Evolutionary conservation across 83 land plant genomes (phyloP).

Genomic region (Picea engelmannii): DNA sequence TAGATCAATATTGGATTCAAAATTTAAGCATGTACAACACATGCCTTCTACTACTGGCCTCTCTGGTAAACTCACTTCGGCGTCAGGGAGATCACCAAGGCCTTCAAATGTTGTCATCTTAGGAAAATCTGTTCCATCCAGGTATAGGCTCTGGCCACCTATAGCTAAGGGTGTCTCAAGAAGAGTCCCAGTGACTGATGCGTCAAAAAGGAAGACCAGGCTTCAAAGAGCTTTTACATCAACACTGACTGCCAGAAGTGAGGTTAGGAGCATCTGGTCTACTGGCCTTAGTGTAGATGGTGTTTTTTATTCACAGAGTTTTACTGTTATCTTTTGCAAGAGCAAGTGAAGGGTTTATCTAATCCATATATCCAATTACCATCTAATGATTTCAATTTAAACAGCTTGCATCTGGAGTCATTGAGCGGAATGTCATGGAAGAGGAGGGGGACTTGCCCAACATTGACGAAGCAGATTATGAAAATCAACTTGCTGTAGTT

Average conservation of each 20-base stretch:
- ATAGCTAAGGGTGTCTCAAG: background rate
- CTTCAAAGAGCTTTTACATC: background rate
- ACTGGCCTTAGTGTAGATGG: background rate
- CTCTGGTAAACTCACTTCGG: background rate
- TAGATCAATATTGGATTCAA: background rate
- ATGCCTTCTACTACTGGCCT: too few species aligned
- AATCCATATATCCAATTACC: background rate
- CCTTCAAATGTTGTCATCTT: background rate
- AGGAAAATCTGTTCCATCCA: background rate
- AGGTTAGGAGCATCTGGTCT: background rate
- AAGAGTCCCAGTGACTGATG: background rate
- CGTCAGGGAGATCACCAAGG: background rate
- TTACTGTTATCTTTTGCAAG: background rate
- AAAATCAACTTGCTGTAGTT: constrained; percentile 54
- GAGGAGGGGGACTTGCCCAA: constrained; percentile 5
- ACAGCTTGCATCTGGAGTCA: too few species aligned
- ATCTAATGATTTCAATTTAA: background rate
- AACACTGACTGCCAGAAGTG: constrained; percentile 9
- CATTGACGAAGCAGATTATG: constrained; percentile 45
- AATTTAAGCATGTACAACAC: background rate
- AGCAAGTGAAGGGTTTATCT: background rate
- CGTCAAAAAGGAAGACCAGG: background rate
- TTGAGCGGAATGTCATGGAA: background rate
- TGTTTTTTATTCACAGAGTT: background rate
- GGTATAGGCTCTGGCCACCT: background rate